phyloP scores from a whole-genome alignment of 805 yeast species.

The Yarrowia yakushimensis region DNA sequence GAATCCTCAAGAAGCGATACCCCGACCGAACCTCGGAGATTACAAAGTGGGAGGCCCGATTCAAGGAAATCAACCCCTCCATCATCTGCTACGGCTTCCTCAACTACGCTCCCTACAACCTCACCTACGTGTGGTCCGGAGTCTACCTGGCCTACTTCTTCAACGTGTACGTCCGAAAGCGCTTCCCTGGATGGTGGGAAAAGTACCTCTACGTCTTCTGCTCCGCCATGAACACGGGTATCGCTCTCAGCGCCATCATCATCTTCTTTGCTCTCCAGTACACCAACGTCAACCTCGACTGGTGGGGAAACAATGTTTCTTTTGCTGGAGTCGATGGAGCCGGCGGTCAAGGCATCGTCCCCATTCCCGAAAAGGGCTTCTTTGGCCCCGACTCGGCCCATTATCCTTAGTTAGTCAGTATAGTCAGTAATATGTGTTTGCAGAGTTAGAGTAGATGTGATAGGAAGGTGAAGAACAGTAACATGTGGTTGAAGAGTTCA shows the following conservation, averaged over 20 bases:
- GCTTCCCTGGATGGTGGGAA: slow-evolving; percentile 49
- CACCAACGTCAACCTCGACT: slow-evolving; percentile 37
- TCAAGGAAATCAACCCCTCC: slow-evolving; percentile 12
- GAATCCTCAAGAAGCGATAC: neutral
- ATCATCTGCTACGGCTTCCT: slow-evolving; percentile 33
- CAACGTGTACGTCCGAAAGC: slow-evolving; percentile 43
- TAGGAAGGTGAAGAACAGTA: too few species aligned
- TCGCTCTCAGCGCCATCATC: slow-evolving; percentile 48
- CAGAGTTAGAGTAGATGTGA: too few species aligned
- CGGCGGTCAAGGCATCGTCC: neutral
- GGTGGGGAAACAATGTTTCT: slow-evolving; percentile 53
- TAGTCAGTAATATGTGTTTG: neutral
- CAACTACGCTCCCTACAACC: slow-evolving; percentile 42
- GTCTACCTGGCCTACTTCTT: slow-evolving; percentile 43
- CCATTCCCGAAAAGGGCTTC: neutral
- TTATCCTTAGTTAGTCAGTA: slow-evolving; percentile 25
- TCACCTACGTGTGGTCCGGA: slow-evolving; percentile 44
- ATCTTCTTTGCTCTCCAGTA: slow-evolving; percentile 45
- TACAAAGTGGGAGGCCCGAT: neutral
- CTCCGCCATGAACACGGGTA: slow-evolving; percentile 49
- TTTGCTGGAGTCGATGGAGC: slow-evolving; percentile 4
- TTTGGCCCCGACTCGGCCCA: slow-evolving; percentile 27
- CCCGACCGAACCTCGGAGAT: neutral
- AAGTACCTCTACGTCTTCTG: slow-evolving; percentile 50
- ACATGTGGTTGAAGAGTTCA: too few species aligned